Conservation (phyloP, 1,284 basidiomycete species). For the Peniophora sp. region DNA sequence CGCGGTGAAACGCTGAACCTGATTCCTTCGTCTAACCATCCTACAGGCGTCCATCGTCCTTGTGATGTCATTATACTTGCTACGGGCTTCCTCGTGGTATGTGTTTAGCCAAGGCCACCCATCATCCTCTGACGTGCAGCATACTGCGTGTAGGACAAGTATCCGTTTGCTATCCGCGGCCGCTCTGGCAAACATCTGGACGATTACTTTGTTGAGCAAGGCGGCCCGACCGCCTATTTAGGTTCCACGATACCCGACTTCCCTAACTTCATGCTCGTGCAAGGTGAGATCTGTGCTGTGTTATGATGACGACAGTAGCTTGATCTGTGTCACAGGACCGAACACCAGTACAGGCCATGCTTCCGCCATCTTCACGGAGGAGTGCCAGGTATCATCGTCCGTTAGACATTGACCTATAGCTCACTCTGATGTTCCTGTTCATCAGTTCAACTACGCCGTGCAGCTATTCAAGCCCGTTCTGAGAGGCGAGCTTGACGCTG, state of each 20-base stretch:
- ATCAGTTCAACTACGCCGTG: conserved; percentile 28
- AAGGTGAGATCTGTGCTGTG: conserved; percentile 1
- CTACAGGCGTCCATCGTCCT: conserved; percentile 16
- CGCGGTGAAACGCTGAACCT: neutral
- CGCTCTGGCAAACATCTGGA: conserved; percentile 17
- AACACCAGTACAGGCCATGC: conserved; percentile 39
- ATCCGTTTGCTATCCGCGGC: conserved; percentile 20
- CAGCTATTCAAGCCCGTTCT: conserved; percentile 32
- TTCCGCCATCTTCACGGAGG: conserved; percentile 36
- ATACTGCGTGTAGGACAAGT: conserved; percentile 15
- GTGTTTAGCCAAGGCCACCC: neutral
- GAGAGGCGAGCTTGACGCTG: conserved; percentile 4
- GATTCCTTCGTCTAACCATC: neutral
- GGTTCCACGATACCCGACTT: conserved; percentile 27
- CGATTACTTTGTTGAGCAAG: conserved; percentile 26
- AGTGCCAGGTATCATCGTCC: conserved; percentile 25
- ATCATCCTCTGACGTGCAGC: neutral
- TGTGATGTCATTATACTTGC: conserved; percentile 25
- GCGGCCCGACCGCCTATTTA: conserved; percentile 26
- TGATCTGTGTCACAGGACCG: conserved; percentile 25
- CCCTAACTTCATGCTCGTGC: conserved; percentile 28
- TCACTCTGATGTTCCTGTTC: neutral
- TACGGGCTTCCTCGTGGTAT: conserved; percentile 22
- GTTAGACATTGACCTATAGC: neutral
- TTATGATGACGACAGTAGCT: neutral